Conservation (phyloP, 441 rosid species). For the Dalechampia spathulata region DNA sequence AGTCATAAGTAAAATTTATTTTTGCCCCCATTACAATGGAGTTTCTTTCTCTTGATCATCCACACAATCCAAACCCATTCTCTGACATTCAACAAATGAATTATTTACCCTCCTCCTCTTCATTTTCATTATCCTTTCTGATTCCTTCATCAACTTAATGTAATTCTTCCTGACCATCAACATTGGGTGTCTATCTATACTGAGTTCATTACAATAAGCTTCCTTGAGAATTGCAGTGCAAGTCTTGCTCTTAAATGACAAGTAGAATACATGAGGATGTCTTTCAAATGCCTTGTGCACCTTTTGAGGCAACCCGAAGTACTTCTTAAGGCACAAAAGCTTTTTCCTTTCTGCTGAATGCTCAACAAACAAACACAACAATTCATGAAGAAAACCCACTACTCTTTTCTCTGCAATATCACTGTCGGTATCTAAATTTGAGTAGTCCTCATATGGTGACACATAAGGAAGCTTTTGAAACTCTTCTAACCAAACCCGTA, state of each 20-base stretch:
- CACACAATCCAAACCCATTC: constrained; percentile 32
- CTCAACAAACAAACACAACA: constrained; percentile 75
- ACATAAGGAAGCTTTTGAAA: constrained; percentile 67
- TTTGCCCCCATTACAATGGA: too few relatives aligned
- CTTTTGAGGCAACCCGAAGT: constrained; percentile 53
- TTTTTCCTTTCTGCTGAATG: constrained; percentile 70
- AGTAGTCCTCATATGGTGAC: constrained; percentile 67
- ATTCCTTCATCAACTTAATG: constrained; percentile 51
- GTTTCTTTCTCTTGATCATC: too few relatives aligned
- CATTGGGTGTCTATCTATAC: constrained; percentile 58
- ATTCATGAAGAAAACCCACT: constrained; percentile 74
- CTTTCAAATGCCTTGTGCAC: constrained; percentile 74
- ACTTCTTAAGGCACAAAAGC: constrained; percentile 50
- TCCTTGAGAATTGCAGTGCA: constrained; percentile 78
- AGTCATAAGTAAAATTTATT: too few relatives aligned
- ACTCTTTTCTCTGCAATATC: constrained; percentile 80
- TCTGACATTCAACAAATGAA: constrained; percentile 9
- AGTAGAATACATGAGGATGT: constrained; percentile 76
- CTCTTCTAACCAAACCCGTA: constrained; percentile 56
- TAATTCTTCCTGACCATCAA: constrained; percentile 49
- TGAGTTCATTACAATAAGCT: constrained; percentile 40
- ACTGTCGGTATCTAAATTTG: constrained; percentile 51
- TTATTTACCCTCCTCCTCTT: constrained; percentile 27
- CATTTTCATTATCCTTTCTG: constrained; percentile 35
- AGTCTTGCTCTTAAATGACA: constrained; percentile 61